Percentiles rank a stretch among this genome's conserved stretches.
Conservation (phyloP, 2,329 filamentous ascomycete species). For the Beauveria varroae region DNA sequence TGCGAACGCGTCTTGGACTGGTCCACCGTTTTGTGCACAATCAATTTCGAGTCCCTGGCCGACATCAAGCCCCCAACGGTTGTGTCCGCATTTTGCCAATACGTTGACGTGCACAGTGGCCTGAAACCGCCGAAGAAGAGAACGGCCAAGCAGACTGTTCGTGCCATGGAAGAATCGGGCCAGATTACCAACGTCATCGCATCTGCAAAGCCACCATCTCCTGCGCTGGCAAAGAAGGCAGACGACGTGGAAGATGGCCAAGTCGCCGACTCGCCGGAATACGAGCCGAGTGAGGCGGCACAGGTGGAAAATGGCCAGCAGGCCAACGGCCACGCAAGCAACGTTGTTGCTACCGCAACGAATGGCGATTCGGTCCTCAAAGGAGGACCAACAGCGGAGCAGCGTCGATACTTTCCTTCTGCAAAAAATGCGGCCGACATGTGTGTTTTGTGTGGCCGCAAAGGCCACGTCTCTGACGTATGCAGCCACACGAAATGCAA, state of each 20-base stretch:
- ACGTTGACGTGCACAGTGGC: constrained; percentile 23
- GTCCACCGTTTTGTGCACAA: constrained; percentile 10
- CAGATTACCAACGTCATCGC: constrained; percentile 15
- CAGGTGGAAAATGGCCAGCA: constrained; percentile 4
- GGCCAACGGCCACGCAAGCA: background rate
- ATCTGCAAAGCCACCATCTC: background rate
- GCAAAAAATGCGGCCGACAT: constrained; percentile 32
- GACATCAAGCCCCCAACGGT: constrained; percentile 19
- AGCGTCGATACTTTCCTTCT: constrained; percentile 45
- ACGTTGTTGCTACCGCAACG: background rate
- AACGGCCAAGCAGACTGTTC: constrained; percentile 23
- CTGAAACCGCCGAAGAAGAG: constrained; percentile 24
- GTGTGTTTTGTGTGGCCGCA: constrained; percentile 45
- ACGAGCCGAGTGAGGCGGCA: constrained; percentile 9
- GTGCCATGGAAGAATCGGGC: constrained; percentile 20
- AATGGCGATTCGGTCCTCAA: constrained; percentile 15
- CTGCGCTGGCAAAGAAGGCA: background rate
- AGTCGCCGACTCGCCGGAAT: constrained; percentile 4
- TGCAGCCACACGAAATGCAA: constrained; percentile 42
- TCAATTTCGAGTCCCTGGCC: constrained; percentile 18
- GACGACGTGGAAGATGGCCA: background rate
- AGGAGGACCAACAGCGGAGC: constrained; percentile 15
- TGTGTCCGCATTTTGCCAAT: constrained; percentile 22
- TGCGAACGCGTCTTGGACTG: constrained; percentile 5
- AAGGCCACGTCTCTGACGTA: constrained; percentile 35